Base-by-base conservation (phyloP, 2,329 filamentous ascomycete genomes). In the Scedosporium minutisporum region DNA sequence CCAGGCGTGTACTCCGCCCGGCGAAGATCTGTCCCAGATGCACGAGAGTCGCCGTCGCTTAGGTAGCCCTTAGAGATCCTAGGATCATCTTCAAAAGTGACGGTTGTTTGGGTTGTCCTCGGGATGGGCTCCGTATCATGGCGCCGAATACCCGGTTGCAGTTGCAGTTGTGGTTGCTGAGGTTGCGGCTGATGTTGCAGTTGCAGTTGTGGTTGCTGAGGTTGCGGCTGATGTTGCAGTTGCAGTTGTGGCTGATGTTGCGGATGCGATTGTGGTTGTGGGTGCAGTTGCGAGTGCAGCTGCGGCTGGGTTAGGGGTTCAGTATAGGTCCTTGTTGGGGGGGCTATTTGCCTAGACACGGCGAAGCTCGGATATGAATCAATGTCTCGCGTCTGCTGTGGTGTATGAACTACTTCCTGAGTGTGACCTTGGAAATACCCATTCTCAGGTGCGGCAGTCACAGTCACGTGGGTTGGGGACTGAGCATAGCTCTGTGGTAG, bases 1-100 rank as follows among this genome's bases (percentile, higher is more conserved):
- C 83, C 78, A 9, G 82, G 82, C 10, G 46, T 61, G 25, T 55
- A 42, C 25, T 57, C 29, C 6, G 27, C 23, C 21, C 23, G 59
- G 44, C 60, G 60, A 16, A 21, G 29, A 25, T 55, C 48, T 2
- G 25, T 27, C 10, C 48, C 60, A 21, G 60, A 57, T 25, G n/a
- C 29, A 14, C 12, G 27, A 23, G 60, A 57, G 21, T 55, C 48
- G n/a, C 48, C 46, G 29, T 61, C 46, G 10, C 12, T 57, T 14
- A 29, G 46, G 18, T 51, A 48, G 33, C 48, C 46, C 5, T 6
- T 16, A 23, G 38, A 16, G 21, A 61, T 44, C 7, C 23, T 55
- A 10, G 29, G 60, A 9, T 61, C 46, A 21, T 61, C 60, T 16
- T 57, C 60, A n/a, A 61, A 61, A 2, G 60, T 61, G 18, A 61